These are phyloP conservation scores for Suillus americanus DNA, from an alignment of 768 basidiomycete genomes.

Conservation along the genomic window DNA sequence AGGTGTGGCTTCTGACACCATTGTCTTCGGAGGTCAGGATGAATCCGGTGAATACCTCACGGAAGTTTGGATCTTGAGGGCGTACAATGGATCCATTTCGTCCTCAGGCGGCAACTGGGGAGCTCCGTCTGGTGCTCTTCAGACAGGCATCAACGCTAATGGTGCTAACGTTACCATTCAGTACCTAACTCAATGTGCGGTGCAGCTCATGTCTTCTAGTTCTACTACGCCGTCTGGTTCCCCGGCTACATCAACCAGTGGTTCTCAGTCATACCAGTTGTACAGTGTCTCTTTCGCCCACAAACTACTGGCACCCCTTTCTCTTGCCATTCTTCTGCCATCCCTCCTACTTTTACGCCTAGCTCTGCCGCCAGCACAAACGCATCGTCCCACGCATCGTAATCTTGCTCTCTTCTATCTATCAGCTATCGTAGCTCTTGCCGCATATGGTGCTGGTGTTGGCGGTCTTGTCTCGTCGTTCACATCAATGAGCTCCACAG, in stretches of 20 bases:
- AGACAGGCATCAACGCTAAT: constrained; percentile 61
- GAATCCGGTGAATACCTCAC: constrained; percentile 62
- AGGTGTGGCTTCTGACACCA: constrained; percentile 56
- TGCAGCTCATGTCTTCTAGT: constrained; percentile 28
- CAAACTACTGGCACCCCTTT: constrained; percentile 48
- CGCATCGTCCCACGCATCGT: constrained; percentile 19
- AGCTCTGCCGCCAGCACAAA: constrained; percentile 36
- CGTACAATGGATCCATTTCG: constrained; percentile 64
- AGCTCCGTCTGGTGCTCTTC: constrained; percentile 61
- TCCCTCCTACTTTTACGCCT: constrained; percentile 43
- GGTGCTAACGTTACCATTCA: constrained; percentile 65
- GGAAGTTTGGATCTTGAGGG: constrained; percentile 77
- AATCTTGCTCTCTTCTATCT: constrained; percentile 33
- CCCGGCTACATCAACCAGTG: constrained; percentile 14
- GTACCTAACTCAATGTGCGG: constrained; percentile 63
- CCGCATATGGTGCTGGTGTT: constrained; percentile 59
- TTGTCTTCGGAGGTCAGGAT: constrained; percentile 80
- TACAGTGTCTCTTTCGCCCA: constrained; percentile 47
- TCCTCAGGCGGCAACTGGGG: constrained; percentile 61
- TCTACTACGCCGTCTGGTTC: constrained; percentile 20
- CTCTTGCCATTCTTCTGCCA: constrained; percentile 44
- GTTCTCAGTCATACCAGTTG: constrained; percentile 24
- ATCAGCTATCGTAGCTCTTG: constrained; percentile 40
- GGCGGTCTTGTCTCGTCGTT: constrained; percentile 64
- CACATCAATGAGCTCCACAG: constrained; percentile 45